A percentile compares a stretch with the other conserved stretches of the same genome.
Evolutionary conservation across 2,329 filamentous ascomycete species (phyloP).

Genomic region (Claviceps sorghi): DNA sequence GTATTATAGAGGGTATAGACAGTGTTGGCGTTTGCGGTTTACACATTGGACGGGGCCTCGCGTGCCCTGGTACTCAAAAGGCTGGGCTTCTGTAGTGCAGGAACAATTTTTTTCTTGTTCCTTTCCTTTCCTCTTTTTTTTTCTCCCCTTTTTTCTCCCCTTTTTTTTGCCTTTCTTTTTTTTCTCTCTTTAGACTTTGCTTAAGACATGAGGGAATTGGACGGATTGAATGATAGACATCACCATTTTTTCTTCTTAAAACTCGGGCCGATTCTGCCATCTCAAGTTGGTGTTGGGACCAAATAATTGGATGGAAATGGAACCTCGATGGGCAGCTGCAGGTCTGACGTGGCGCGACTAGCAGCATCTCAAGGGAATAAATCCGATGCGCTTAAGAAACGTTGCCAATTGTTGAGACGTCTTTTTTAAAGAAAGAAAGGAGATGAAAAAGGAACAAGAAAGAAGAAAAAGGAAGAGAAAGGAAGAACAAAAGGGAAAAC

Average conservation of each 20-base stretch:
- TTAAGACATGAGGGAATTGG: background rate
- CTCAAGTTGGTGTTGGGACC: too few species aligned
- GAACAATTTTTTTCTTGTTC: background rate
- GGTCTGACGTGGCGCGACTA: background rate
- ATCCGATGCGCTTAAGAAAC: too few species aligned
- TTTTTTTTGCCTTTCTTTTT: background rate
- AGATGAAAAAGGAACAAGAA: too few species aligned
- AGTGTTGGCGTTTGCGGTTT: conserved; percentile 23
- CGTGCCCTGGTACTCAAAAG: background rate
- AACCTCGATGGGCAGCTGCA: conserved; percentile 8
- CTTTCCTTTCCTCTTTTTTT: background rate
- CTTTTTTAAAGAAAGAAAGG: too few species aligned
- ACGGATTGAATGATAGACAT: conserved; percentile 7
- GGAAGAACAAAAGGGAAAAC: too few species aligned
- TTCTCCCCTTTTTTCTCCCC: conserved; percentile 8
- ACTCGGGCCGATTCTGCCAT: too few species aligned
- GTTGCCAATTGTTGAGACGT: too few species aligned
- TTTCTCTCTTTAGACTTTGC: background rate
- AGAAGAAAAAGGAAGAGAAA: too few species aligned
- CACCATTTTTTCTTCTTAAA: conserved; percentile 4
- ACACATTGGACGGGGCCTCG: conserved; percentile 7
- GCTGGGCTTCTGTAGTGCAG: background rate
- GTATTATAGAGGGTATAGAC: conserved; percentile 25
- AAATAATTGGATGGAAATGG: conserved; percentile 13
- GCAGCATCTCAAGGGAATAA: too few species aligned